Evolutionary conservation across 2,329 filamentous ascomycete genomes (phyloP), one percentile per base, ranked within the genome.

Genomic region (Colletotrichum musicola): DNA sequence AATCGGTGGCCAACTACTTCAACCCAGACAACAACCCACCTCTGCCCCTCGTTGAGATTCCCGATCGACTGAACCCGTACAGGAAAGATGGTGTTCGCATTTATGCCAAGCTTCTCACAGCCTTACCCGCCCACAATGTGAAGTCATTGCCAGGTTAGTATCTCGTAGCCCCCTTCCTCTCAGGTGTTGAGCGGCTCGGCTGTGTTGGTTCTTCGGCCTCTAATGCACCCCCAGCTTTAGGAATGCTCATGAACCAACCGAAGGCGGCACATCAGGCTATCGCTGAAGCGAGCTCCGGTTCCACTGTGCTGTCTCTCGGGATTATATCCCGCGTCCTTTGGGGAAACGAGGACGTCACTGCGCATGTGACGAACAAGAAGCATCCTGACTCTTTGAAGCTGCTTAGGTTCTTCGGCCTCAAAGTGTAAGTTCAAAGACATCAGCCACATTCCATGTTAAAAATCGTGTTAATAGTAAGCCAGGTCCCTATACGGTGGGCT

Each of bases 71-170:
- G 54, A 90, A 90, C 68, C 87, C 87, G 0, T 88, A 84, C 71
- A 79, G 83, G 56, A 71, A 81, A 20, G 84, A 90, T 83, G 85
- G 86, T 1, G 85, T 90, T 3, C 84, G 86, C 22, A 89, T 90
- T 69, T 90, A 89, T 69, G 88, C 88, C 40, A 90, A 90, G 77
- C 87, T 90, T 85, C 86, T 90, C 83, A 87, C 86, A 2, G 85
- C 85, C 79, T 85, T 87, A 69, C 88, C 88, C 1, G 86, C 88
- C 13, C 86, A 89, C 65, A 90, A 90, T 59, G 86, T 90, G 71
- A 90, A 90, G 73, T 83, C 86, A 18, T 82, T 90, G 77, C 88
- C 88, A 73, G 85, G 84, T 85, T 73, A 49, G 54, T 18, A 42
- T 13, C 4, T 7, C 46, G 4, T 49, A 10, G 9, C 20, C 2